A percentile compares a stretch with the other conserved stretches of the same genome.
Evolutionary conservation across 1,284 basidiomycete species (phyloP).

Genomic region (Moesziomyces antarcticus): DNA sequence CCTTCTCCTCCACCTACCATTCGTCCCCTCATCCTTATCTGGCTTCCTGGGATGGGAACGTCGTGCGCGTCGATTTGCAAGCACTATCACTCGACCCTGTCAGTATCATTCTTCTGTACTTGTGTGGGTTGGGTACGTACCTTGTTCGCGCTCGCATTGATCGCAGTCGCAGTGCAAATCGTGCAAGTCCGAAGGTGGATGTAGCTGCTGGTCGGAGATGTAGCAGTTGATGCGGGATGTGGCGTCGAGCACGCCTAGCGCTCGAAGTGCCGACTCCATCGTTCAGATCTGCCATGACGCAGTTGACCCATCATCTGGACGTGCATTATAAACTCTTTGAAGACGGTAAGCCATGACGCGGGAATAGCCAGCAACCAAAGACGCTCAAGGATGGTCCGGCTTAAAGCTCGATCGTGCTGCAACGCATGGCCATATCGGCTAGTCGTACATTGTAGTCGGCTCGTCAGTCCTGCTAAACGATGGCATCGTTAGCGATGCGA

Average conservation of each 20-base stretch:
- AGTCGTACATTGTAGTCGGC: too few relatives aligned
- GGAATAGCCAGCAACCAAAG: too few relatives aligned
- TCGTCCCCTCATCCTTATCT: not conserved
- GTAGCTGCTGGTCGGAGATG: not conserved
- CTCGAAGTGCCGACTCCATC: constrained; percentile 20
- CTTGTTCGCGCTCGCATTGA: constrained; percentile 13
- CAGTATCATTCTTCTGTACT: too few relatives aligned
- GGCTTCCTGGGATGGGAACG: not conserved
- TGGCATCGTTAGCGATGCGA: too few relatives aligned
- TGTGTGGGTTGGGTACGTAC: too few relatives aligned
- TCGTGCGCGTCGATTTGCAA: constrained; percentile 11
- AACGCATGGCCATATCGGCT: too few relatives aligned
- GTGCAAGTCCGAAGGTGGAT: not conserved
- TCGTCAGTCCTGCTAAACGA: too few relatives aligned
- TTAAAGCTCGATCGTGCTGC: too few relatives aligned
- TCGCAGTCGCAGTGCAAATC: constrained; percentile 15
- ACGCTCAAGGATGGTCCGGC: too few relatives aligned
- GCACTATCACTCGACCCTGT: constrained; percentile 2
- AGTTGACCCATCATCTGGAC: not conserved
- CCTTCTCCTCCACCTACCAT: not conserved
- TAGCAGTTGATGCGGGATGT: constrained; percentile 8
- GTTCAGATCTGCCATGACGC: not conserved
- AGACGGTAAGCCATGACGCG: too few relatives aligned
- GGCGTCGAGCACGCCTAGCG: constrained; percentile 4
- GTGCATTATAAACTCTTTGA: too few relatives aligned